Base-by-base conservation (phyloP, 306 rosid genomes). In the Vigna trinervia region DNA sequence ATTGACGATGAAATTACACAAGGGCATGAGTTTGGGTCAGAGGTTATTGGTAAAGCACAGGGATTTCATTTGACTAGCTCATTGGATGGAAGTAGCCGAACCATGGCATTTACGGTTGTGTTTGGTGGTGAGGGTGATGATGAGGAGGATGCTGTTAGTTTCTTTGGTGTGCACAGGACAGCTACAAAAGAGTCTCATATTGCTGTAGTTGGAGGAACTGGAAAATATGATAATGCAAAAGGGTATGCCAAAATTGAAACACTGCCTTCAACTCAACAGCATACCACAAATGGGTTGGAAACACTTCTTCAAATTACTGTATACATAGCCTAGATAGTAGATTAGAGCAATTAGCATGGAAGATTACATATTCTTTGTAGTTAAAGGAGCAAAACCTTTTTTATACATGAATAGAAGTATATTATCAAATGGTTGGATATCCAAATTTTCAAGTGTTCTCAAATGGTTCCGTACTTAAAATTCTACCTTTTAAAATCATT, bases 11-110 rank as follows among this genome's bases (percentile, higher is more conserved):
- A 82, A 28, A 81, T 85, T 12, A 82, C 89, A 5, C 17, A 53
- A 67, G 82, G 75, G 46, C 28, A 41, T 36, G 89, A 82, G 8
- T 72, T 79, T 22, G 84, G 60, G 36, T 59, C 84, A 13, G 46
- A 38, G 19, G 43, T 82, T 23, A 60, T 79, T 34, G 86, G 84
- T 9, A 79, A 79, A 62, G 89, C 79, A 38, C 84, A 82, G 28
- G 89, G 86, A 0, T 85, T 82, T 76, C 86, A 82, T 79, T 53
- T 85, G 84, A 80, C 66, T 45, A 82, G 75, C 22, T 85, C 89
- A 7, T 58, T 83, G 75, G 89, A 85, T 7, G 89, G 86, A 52
- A 85, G 80, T 15, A 85, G 89, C 80, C 6, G 48, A 79, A 85
- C 86, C 1, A 79, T 85, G 89, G 81, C 84, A 52, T 85, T 85